These are phyloP conservation scores for Geoglossum glabrum DNA, from an alignment of 495 filamentous ascomycete species.

Conservation along the genomic window DNA sequence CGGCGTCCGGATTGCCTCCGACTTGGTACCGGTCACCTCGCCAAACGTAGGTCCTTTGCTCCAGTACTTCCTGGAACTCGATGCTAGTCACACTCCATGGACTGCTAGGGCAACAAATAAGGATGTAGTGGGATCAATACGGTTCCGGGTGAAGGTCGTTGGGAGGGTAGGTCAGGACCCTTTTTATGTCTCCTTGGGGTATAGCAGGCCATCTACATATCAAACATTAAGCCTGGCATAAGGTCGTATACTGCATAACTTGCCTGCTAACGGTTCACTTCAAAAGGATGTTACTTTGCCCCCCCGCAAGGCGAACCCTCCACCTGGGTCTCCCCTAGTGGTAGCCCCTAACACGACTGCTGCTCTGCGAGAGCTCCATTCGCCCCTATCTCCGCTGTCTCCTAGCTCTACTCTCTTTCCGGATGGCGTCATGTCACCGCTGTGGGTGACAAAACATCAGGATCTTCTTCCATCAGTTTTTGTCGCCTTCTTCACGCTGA, in stretches of 20 bases:
- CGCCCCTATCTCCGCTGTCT: conserved; percentile 70
- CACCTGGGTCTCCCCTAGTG: conserved; percentile 24
- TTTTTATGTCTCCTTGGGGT: neutral
- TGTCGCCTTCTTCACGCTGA: conserved; percentile 52
- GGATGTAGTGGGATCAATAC: conserved; percentile 16
- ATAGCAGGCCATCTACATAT: neutral
- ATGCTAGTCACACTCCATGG: conserved; percentile 43
- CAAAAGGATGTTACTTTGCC: conserved; percentile 39
- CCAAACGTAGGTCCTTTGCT: conserved; percentile 45
- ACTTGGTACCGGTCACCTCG: conserved; percentile 42
- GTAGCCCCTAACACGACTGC: neutral
- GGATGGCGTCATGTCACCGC: conserved; percentile 61
- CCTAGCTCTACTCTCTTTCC: conserved; percentile 63
- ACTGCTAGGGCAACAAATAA: conserved; percentile 25
- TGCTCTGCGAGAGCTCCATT: conserved; percentile 41
- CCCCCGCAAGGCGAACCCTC: conserved; percentile 39
- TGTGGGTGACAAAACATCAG: conserved; percentile 78
- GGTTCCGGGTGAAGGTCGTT: conserved; percentile 45
- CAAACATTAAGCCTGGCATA: neutral
- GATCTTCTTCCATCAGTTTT: conserved; percentile 58
- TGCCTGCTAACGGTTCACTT: neutral
- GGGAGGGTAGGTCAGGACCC: conserved; percentile 48
- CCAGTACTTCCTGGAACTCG: conserved; percentile 41
- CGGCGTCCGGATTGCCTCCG: conserved; percentile 40
- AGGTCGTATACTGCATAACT: neutral